Percentiles rank a stretch among this genome's conserved stretches.
Evolutionary conservation across 345 rosid genomes (phyloP).

Genomic region (Arabis alpina): DNA sequence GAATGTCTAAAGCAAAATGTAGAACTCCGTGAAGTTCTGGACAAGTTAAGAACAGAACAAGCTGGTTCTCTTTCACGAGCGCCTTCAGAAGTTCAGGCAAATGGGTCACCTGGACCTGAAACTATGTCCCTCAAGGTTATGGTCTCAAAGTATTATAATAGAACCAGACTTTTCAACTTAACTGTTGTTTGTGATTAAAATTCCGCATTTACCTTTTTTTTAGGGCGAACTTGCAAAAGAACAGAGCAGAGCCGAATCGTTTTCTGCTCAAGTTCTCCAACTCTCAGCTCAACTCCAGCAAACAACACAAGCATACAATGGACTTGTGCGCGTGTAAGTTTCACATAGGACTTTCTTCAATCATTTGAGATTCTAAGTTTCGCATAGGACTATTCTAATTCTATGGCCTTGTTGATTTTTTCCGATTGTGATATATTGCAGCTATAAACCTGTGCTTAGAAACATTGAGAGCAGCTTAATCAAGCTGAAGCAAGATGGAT

Average conservation of each 20-base stretch:
- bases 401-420: not conserved
- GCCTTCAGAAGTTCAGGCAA: slow-evolving; percentile 40
- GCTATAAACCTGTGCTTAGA: slow-evolving; percentile 83
- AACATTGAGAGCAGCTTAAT: slow-evolving; percentile 84
- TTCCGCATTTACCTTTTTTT: not conserved
- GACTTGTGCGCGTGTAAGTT: slow-evolving; percentile 78
- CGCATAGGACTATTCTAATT: not conserved
- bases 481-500: slow-evolving; percentile 86
- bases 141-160: slow-evolving; percentile 6
- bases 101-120: slow-evolving; percentile 50
- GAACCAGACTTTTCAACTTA: slow-evolving; percentile 13
- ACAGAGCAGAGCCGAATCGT: slow-evolving; percentile 82
- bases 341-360: not conserved
- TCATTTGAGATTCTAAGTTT: slow-evolving; percentile 45
- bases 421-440: slow-evolving; percentile 40
- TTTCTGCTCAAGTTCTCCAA: slow-evolving; percentile 85
- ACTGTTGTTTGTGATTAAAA: not conserved
- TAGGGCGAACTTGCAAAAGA: slow-evolving; percentile 81
- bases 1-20: slow-evolving; percentile 86
- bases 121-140: slow-evolving; percentile 72
- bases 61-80: slow-evolving; percentile 40
- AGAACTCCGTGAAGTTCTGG: slow-evolving; percentile 72
- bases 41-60: slow-evolving; percentile 78
- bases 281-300: slow-evolving; percentile 79
- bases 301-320: slow-evolving; percentile 75